A percentile compares a stretch with the other conserved stretches of the same genome.
Evolutionary conservation across 2,329 filamentous ascomycete species (phyloP).

Genomic region (Aspergillus japonicus): DNA sequence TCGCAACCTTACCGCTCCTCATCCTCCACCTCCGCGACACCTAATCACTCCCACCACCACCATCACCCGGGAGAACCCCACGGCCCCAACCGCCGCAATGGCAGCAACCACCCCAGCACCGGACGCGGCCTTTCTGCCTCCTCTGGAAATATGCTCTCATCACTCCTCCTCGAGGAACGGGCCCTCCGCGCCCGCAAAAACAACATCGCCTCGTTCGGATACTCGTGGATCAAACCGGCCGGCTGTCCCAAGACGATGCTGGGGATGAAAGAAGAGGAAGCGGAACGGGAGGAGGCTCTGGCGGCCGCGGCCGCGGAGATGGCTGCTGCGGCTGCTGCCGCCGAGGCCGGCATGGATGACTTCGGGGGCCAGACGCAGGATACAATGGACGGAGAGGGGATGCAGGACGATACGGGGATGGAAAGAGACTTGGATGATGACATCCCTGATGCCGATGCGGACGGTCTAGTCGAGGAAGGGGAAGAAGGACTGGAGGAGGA

Average conservation of each 20-base stretch:
- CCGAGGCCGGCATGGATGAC: conserved; percentile 45
- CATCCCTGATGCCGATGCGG: conserved; percentile 54
- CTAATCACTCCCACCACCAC: conserved; percentile 28
- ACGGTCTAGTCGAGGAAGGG: conserved; percentile 42
- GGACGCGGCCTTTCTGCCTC: conserved; percentile 49
- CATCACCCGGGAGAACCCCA: conserved; percentile 13
- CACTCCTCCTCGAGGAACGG: conserved; percentile 73
- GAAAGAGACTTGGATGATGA: conserved; percentile 60
- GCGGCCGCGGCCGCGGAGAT: conserved; percentile 73
- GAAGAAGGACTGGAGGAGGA: conserved; percentile 51
- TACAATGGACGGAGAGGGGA: conserved; percentile 36
- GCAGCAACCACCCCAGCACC: conserved; percentile 11
- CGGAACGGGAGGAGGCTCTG: conserved; percentile 83
- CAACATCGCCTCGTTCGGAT: conserved; percentile 84
- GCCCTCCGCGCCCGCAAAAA: conserved; percentile 72
- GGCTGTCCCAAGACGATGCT: conserved; percentile 86
- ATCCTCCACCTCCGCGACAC: conserved; percentile 30
- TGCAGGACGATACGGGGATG: conserved; percentile 39
- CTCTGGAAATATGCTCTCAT: conserved; percentile 63
- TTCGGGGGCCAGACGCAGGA: conserved; percentile 31
- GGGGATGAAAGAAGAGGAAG: conserved; percentile 83
- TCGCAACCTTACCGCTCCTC: conserved; percentile 51
- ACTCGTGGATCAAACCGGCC: conserved; percentile 84
- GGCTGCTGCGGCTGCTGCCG: conserved; percentile 64
- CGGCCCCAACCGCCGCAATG: conserved; percentile 12